These are phyloP conservation scores for Westerdykella aurantiaca DNA, from an alignment of 2,329 filamentous ascomycete genomes.

Conservation along the genomic window DNA sequence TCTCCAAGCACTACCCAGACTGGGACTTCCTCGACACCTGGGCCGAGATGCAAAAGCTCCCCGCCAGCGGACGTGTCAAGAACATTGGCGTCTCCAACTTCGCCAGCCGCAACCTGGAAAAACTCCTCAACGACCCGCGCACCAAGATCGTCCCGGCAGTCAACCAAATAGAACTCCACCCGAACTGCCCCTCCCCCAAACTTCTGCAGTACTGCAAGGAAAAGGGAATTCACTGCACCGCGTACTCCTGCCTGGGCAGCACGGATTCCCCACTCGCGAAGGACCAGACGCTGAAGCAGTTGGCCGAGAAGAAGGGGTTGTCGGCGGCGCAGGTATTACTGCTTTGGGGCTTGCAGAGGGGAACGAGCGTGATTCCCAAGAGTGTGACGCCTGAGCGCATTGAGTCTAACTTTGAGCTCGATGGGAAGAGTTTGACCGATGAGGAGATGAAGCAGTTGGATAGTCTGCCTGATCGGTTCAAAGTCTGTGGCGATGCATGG, in stretches of 20 bases:
- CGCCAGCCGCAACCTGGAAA: constrained; percentile 72
- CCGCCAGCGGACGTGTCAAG: constrained; percentile 63
- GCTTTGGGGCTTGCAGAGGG: constrained; percentile 74
- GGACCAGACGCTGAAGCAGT: constrained; percentile 55
- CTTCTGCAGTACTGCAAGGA: constrained; percentile 65
- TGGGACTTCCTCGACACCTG: constrained; percentile 82
- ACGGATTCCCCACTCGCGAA: constrained; percentile 65
- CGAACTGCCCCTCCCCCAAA: constrained; percentile 74
- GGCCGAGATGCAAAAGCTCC: constrained; percentile 64
- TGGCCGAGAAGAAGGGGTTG: constrained; percentile 61
- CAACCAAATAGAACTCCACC: constrained; percentile 79
- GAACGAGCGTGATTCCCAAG: constrained; percentile 82
- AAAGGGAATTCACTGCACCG: constrained; percentile 70
- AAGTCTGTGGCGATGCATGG: constrained; percentile 64
- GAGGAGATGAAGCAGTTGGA: constrained; percentile 68
- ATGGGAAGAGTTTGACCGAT: constrained; percentile 66
- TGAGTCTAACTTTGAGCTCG: constrained; percentile 65
- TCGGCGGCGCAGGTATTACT: constrained; percentile 71
- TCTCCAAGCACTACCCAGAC: constrained; percentile 64
- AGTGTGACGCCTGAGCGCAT: constrained; percentile 69
- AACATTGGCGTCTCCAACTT: constrained; percentile 89
- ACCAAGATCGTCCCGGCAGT: constrained; percentile 62
- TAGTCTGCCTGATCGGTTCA: constrained; percentile 68
- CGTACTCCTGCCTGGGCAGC: constrained; percentile 68
- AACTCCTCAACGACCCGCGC: constrained; percentile 58